Percentiles rank a stretch among this genome's conserved stretches.
Evolutionary conservation across 331 rosid species (phyloP).

Genomic region (Saraca asoca): DNA sequence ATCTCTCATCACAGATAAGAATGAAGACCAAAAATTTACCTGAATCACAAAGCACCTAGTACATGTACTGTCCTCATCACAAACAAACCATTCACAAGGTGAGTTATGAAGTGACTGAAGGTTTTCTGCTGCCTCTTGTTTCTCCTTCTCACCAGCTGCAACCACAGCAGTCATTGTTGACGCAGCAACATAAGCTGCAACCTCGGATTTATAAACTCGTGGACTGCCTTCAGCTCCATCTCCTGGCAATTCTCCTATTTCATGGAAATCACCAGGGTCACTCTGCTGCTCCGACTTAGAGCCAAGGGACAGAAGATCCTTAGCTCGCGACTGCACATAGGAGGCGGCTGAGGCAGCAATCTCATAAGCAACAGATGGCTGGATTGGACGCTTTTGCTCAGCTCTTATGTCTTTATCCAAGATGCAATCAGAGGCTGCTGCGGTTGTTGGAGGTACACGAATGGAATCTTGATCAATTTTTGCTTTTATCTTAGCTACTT

Average conservation of each 20-base stretch:
- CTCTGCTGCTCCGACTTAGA: constrained; percentile 40
- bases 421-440: constrained; percentile 28
- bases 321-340: constrained; percentile 62
- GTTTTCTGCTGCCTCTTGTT: constrained; percentile 72
- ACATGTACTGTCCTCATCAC: constrained; percentile 72
- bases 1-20: background rate
- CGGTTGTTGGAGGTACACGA: constrained; percentile 40
- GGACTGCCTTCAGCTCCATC: constrained; percentile 49
- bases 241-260: constrained; percentile 22
- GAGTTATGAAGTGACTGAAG: constrained; percentile 86
- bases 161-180: constrained; percentile 92
- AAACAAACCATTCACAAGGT: constrained; percentile 96
- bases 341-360: constrained; percentile 93
- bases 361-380: constrained; percentile 62
- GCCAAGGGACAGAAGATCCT: constrained; percentile 47
- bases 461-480: constrained; percentile 56
- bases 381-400: constrained; percentile 47
- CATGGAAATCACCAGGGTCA: constrained; percentile 26
- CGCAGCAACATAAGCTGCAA: constrained; percentile 81
- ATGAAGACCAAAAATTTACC: constrained; percentile 45
- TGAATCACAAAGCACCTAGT: constrained; percentile 90
- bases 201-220: constrained; percentile 63
- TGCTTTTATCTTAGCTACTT: constrained; percentile 48
- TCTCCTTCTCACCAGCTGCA: constrained; percentile 82
- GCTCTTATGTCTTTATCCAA: constrained; percentile 37